These are phyloP conservation scores for Chaetomium cochliodes DNA, from an alignment of 495 filamentous ascomycete species.

Conservation along the genomic window DNA sequence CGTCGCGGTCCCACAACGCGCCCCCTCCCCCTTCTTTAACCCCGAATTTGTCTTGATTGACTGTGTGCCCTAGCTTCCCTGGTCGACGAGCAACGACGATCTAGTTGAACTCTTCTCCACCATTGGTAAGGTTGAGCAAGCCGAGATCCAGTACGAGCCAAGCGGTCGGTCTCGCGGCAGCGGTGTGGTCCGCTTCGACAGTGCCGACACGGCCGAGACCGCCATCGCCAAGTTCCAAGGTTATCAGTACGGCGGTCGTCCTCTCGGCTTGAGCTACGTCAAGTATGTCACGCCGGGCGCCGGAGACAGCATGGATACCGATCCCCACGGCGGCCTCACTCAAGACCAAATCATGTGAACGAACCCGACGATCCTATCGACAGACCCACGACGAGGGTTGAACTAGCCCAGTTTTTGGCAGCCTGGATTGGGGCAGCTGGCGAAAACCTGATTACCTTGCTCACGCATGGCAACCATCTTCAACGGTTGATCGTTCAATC, in stretches of 20 bases:
- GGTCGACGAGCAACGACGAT: slow-evolving; percentile 98
- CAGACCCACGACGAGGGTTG: neutral
- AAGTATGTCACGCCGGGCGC: slow-evolving; percentile 72
- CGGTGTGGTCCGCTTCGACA: slow-evolving; percentile 92
- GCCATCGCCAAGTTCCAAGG: slow-evolving; percentile 96
- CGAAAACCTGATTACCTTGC: neutral
- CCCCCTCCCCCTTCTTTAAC: neutral
- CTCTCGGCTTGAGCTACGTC: slow-evolving; percentile 87
- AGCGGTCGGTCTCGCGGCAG: slow-evolving; percentile 94
- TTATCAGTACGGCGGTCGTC: slow-evolving; percentile 95
- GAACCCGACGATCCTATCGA: neutral
- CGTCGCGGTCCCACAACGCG: neutral
- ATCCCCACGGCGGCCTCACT: slow-evolving; percentile 71
- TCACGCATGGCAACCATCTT: neutral
- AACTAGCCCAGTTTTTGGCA: neutral
- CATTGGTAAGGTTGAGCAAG: slow-evolving; percentile 95
- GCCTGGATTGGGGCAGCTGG: neutral
- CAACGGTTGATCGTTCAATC: slow-evolving; percentile 1
- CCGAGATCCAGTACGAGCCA: slow-evolving; percentile 97
- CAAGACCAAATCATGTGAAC: slow-evolving; percentile 97
- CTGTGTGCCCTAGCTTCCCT: slow-evolving; percentile 68
- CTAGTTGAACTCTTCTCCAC: slow-evolving; percentile 94
- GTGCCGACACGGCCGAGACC: slow-evolving; percentile 78
- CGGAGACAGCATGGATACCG: slow-evolving; percentile 79
- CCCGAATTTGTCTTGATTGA: slow-evolving; percentile 22